Base-by-base conservation (phyloP, 1,284 basidiomycete species). In the Cutaneotrichosporon sp. region DNA sequence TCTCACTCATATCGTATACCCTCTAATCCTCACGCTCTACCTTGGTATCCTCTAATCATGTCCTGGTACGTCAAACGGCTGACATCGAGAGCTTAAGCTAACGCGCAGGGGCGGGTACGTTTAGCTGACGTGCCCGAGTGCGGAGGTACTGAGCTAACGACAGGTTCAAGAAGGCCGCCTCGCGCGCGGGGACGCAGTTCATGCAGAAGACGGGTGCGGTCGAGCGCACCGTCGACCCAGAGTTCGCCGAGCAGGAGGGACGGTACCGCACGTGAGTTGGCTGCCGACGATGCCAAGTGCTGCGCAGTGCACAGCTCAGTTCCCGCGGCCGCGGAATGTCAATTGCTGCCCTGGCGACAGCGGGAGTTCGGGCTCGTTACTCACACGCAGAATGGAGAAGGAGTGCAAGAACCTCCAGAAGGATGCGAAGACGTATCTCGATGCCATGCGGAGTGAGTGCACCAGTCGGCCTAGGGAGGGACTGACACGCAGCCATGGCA, bases 181-280 rank as follows among this genome's bases (percentile, higher is more conserved):
- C 90, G 75, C 82, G 92, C 57, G 89, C 90, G 46, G 90, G 90
- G 48, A 97, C 93, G 22, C 90, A 90, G 65, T 81, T 94, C 67
- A 82, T 93, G 75, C 90, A 94, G 79, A 94, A 94, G 83, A 97
- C 93, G 1, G 93, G 93, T 55, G 92, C 97, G 76, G 88, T 98
- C 54, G 94, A 98, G 71, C 81, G 90, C 27, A 98, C 94, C 0
- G 82, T 97, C 25, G 94, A 98, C 75, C 79, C 87, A 52, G 92
- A 97, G 69, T 98, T 97, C 71, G 81, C 86, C 27, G 87, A 94
- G 55, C 91, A 97, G 74, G 90, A 96, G 71, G 82, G 84, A 45
- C 90, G 90, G 70, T 98, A 86, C 79, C 84, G 85, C 75, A 83
- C 81, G 87, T 92, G 77, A 72, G 91, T 81, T 10, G 20, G 17